Base-by-base conservation (phyloP, 1,284 basidiomycete species). In the Malassezia restricta region DNA sequence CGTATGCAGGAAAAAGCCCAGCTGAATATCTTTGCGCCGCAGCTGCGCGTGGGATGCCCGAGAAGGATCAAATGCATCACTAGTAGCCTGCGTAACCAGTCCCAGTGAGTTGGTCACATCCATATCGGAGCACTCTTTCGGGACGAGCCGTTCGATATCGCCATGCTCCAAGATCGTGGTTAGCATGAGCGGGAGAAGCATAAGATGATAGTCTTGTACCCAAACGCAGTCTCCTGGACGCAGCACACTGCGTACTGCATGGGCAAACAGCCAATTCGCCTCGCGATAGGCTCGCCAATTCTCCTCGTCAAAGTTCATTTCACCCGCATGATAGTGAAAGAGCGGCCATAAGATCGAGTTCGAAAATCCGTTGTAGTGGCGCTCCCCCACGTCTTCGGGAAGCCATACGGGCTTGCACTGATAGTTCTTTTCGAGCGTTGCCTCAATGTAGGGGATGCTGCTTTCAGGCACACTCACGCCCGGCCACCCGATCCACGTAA, bases 331-430 rank as follows among this genome's bases (percentile, higher is more conserved):
- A 76, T 96, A 99, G 75, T 99, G 92, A 80, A 98, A 96, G 43
- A 99, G 79, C 0, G 92, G 92, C 92, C 92, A 99, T 37, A 99
- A 82, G 76, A 99, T 98, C 45, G 89, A 94, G 78, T 99, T 99
- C 62, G 89, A 91, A 79, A 99, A 98, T n/a, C 76, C 76, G 68
- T 96, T 98, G 79, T 98, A 99, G 75, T 96, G 92, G 50, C 85
- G 82, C 75, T 99, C 94, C 11, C 94, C 92, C 57, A 99, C 80
- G 64, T 96, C 92, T 72, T 96, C 92, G 54, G 88, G 85, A 64
- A 99, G 83, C 77, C 95, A 95, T 64, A 99, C 94, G 14, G 92
- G 90, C 73, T 90, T 86, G 75, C 94, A 99, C 41, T 87, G 86
- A 76, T 92, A 95, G 75, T 96, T 91, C 47, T 91, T 84, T 79